Percentiles rank a stretch among this genome's conserved stretches.
Evolutionary conservation across 495 filamentous ascomycete species (phyloP).

Genomic region (Lepraria neglecta): DNA sequence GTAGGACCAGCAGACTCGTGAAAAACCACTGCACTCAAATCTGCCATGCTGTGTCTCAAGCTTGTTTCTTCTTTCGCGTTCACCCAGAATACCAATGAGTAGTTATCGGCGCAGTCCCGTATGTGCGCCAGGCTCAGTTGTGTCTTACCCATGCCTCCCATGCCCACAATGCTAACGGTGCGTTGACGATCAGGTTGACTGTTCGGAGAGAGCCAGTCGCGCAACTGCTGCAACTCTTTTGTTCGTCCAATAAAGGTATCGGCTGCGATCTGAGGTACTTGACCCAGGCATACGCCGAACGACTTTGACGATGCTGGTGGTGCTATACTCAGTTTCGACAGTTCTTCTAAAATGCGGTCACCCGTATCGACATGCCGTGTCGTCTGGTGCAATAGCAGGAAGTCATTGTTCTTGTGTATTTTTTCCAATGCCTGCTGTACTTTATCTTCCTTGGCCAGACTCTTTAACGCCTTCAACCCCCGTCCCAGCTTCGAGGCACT

Average conservation of each 20-base stretch:
- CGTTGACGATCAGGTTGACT: slow-evolving; percentile 5
- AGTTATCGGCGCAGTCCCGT: not conserved
- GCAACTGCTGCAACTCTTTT: slow-evolving; percentile 3
- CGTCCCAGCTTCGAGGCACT: slow-evolving; percentile 3
- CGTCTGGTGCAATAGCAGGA: slow-evolving; percentile 6
- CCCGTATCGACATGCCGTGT: slow-evolving; percentile 8
- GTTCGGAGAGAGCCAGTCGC: slow-evolving; percentile 4
- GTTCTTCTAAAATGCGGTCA: slow-evolving; percentile 5
- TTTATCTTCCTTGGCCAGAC: slow-evolving; percentile 14
- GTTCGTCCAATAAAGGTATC: slow-evolving; percentile 14
- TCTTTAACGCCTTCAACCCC: slow-evolving; percentile 14
- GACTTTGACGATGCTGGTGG: slow-evolving; percentile 5
- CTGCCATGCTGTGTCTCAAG: slow-evolving; percentile 15
- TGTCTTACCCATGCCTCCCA: slow-evolving; percentile 20
- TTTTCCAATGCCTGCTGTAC: slow-evolving; percentile 11
- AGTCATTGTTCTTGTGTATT: slow-evolving; percentile 11
- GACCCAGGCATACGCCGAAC: slow-evolving; percentile 3
- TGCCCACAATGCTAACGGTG: slow-evolving; percentile 7
- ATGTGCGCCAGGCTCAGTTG: slow-evolving; percentile 6
- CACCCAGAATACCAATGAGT: slow-evolving; percentile 15
- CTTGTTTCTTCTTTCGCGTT: slow-evolving; percentile 15
- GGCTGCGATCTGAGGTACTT: slow-evolving; percentile 12
- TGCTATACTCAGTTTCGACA: slow-evolving; percentile 11
- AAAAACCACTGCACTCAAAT: not conserved
- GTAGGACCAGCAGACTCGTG: not conserved